A percentile compares a stretch with the other conserved stretches of the same genome.
phyloP scores from a whole-genome alignment of 768 basidiomycete species.

The Leccinum uliginosum region DNA sequence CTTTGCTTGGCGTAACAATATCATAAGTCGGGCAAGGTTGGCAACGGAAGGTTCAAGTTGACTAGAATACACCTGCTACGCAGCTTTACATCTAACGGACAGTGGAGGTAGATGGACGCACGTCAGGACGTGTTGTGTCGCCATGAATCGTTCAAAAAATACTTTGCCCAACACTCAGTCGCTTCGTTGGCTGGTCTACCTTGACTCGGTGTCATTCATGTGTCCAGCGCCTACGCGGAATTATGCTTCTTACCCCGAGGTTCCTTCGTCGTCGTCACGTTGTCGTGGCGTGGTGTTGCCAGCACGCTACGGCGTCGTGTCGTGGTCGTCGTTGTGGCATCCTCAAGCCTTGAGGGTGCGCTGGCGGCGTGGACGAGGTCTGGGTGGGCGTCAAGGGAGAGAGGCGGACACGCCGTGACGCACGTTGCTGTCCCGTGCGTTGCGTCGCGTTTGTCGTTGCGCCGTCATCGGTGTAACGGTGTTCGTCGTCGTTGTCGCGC shows the following conservation, averaged over 20 bases:
- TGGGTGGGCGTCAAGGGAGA: too few species aligned
- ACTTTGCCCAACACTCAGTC: slow-evolving; percentile 19
- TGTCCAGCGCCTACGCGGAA: neutral
- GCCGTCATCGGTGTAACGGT: too few species aligned
- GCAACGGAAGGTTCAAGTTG: slow-evolving; percentile 26
- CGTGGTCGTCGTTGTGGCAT: too few species aligned
- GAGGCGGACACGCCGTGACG: too few species aligned
- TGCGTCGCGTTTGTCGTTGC: too few species aligned
- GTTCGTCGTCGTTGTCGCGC: too few species aligned
- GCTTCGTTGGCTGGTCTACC: slow-evolving; percentile 15
- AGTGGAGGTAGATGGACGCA: slow-evolving; percentile 1
- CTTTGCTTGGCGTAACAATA: slow-evolving; percentile 16
- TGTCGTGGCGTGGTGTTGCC: too few species aligned
- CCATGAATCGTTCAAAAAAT: slow-evolving; percentile 20
- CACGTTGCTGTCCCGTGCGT: too few species aligned
- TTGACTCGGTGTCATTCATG: slow-evolving; percentile 6
- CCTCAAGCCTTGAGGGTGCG: too few species aligned
- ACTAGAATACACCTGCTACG: slow-evolving; percentile 18
- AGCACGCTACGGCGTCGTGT: too few species aligned
- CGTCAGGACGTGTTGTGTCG: slow-evolving; percentile 24
- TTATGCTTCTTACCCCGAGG: slow-evolving; percentile 8
- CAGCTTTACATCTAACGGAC: neutral
- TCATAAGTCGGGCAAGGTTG: slow-evolving; percentile 19
- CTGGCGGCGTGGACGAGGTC: too few species aligned
- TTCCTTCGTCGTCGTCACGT: too few species aligned